These are phyloP conservation scores for Cymbidium sinense DNA, from an alignment of 106 monocot genomes.

Conservation along the genomic window DNA sequence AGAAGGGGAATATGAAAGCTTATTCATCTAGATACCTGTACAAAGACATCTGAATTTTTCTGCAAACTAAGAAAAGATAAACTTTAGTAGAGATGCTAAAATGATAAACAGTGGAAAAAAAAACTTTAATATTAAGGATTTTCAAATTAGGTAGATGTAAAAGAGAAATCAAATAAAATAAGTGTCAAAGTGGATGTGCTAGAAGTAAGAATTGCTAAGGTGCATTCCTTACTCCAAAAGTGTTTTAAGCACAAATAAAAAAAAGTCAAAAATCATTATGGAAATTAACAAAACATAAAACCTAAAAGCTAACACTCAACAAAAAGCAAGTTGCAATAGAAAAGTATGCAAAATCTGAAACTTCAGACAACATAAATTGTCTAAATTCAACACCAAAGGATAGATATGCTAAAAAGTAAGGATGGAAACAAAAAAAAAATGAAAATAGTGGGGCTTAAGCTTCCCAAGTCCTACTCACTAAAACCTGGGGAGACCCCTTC, in stretches of 20 bases:
- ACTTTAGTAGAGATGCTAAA: conserved; percentile 8
- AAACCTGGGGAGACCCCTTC: background rate
- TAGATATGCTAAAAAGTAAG: background rate
- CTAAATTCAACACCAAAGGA: background rate
- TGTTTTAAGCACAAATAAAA: background rate
- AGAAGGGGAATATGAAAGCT: background rate
- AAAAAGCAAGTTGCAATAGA: background rate
- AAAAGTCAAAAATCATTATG: background rate
- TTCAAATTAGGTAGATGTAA: background rate
- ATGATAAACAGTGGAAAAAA: background rate
- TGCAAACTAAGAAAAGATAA: conserved; percentile 35
- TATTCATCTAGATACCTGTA: conserved; percentile 43
- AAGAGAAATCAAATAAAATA: background rate
- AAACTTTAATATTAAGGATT: background rate
- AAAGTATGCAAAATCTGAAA: background rate
- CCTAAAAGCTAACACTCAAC: background rate
- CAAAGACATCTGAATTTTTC: conserved; percentile 94
- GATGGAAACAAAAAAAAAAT: background rate
- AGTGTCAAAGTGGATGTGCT: background rate
- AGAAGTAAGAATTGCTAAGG: too few species aligned
- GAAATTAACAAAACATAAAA: background rate
- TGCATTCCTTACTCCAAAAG: background rate
- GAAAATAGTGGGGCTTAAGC: background rate
- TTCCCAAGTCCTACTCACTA: background rate
- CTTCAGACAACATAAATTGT: background rate